These are phyloP conservation scores for Arthromyces matolae DNA, from an alignment of 768 basidiomycete species.

Conservation along the genomic window DNA sequence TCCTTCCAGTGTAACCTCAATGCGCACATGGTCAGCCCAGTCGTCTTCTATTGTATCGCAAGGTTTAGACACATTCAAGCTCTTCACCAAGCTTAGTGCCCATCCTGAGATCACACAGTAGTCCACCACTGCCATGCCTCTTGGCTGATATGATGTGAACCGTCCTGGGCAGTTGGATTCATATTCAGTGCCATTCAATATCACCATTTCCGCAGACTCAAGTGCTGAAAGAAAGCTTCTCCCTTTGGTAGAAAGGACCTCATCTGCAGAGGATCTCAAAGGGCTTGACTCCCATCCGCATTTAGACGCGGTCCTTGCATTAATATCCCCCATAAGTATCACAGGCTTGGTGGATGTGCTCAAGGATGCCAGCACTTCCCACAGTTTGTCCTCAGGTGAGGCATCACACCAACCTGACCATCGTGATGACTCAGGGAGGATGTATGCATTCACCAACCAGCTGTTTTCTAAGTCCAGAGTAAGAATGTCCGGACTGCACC, in stretches of 20 bases:
- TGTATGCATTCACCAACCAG: not conserved
- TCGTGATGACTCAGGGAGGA: not conserved
- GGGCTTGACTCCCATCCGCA: not conserved
- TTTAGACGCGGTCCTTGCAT: not conserved
- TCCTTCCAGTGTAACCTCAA: not conserved
- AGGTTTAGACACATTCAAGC: not conserved
- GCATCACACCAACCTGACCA: not conserved
- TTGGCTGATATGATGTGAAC: constrained; percentile 2
- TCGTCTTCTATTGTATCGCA: not conserved
- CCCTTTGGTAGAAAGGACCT: not conserved
- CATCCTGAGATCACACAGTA: not conserved
- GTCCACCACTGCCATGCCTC: not conserved
- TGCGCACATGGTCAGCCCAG: not conserved
- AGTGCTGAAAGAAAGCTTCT: not conserved
- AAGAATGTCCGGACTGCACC: constrained; percentile 1
- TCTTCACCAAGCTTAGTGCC: not conserved
- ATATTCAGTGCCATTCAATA: not conserved
- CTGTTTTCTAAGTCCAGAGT: not conserved
- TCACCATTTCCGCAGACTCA: not conserved
- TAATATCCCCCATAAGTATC: constrained; percentile 1
- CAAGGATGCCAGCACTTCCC: not conserved
- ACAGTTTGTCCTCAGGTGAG: not conserved
- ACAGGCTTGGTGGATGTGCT: not conserved
- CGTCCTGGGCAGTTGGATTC: not conserved
- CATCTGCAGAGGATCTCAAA: not conserved